Percentiles rank a stretch among this genome's conserved stretches.
phyloP scores from a whole-genome alignment of 768 basidiomycete species.

The Suillus subluteus region DNA sequence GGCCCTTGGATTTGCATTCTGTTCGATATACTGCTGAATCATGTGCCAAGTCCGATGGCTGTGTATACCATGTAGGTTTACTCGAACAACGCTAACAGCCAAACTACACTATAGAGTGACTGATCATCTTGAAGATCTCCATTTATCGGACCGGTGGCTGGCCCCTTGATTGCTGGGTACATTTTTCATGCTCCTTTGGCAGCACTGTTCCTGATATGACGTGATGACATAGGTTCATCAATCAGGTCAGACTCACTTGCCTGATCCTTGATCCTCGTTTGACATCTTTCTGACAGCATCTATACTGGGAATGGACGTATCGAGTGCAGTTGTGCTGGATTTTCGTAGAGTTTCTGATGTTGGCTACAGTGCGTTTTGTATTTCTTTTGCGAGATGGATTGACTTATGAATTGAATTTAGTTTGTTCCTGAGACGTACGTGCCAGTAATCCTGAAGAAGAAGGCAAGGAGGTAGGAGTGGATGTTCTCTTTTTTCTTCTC shows the following conservation, averaged over 20 bases:
- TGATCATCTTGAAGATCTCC: conserved; percentile 38
- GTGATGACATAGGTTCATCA: conserved; percentile 60
- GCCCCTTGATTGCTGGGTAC: conserved; percentile 63
- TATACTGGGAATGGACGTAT: conserved; percentile 80
- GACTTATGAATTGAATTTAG: conserved; percentile 33
- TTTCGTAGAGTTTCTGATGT: conserved; percentile 50
- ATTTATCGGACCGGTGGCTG: conserved; percentile 58
- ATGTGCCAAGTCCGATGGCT: conserved; percentile 52
- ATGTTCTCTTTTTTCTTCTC: background rate
- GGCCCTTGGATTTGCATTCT: conserved; percentile 20
- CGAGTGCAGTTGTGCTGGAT: conserved; percentile 73
- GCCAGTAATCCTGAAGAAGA: conserved; percentile 61
- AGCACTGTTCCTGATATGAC: background rate
- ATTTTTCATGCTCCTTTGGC: conserved; percentile 22
- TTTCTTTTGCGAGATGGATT: background rate
- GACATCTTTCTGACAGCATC: conserved; percentile 39
- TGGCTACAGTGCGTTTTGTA: conserved; percentile 49
- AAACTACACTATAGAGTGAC: background rate
- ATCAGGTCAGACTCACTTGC: conserved; percentile 48
- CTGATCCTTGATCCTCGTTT: background rate
- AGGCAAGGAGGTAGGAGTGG: conserved; percentile 53
- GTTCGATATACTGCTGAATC: conserved; percentile 12
- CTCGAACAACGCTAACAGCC: background rate
- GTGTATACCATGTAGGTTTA: conserved; percentile 46
- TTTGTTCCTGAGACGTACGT: conserved; percentile 74